Conservation (phyloP, 1,284 basidiomycete species). For the Leccinum angustisporum region DNA sequence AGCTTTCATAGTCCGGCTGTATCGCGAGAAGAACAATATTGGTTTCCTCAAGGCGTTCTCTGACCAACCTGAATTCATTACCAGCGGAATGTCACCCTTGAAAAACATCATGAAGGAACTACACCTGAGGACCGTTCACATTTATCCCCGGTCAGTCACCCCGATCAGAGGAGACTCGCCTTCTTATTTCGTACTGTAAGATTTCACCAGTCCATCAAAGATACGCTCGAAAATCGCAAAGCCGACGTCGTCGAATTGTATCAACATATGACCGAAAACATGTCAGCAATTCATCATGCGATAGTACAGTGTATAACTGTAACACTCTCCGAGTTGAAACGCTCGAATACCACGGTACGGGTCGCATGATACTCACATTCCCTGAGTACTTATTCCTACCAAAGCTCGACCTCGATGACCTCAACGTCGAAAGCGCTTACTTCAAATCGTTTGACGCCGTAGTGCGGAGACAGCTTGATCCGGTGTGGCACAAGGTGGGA, state of each 20-base stretch:
- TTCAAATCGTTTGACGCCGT: constrained; percentile 92
- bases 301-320: constrained; percentile 95
- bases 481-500: constrained; percentile 96
- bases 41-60: constrained; percentile 98
- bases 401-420: constrained; percentile 91
- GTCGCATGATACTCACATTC: neutral
- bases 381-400: constrained; percentile 1
- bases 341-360: constrained; percentile 73
- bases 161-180: neutral
- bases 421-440: constrained; percentile 92
- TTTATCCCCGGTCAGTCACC: constrained; percentile 80
- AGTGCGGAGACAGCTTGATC: constrained; percentile 86
- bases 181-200: constrained; percentile 40
- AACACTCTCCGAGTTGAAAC: constrained; percentile 88
- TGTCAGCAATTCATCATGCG: constrained; percentile 90
- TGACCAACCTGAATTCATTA: constrained; percentile 94
- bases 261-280: constrained; percentile 81
- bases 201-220: constrained; percentile 87
- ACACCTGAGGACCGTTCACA: constrained; percentile 82
- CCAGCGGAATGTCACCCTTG: constrained; percentile 87
- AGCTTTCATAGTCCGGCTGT: constrained; percentile 89
- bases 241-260: constrained; percentile 94
- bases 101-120: constrained; percentile 93
- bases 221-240: constrained; percentile 74
- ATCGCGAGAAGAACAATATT: constrained; percentile 80